These are phyloP conservation scores for Pisolithus tinctorius DNA, from an alignment of 768 basidiomycete species.

Conservation along the genomic window DNA sequence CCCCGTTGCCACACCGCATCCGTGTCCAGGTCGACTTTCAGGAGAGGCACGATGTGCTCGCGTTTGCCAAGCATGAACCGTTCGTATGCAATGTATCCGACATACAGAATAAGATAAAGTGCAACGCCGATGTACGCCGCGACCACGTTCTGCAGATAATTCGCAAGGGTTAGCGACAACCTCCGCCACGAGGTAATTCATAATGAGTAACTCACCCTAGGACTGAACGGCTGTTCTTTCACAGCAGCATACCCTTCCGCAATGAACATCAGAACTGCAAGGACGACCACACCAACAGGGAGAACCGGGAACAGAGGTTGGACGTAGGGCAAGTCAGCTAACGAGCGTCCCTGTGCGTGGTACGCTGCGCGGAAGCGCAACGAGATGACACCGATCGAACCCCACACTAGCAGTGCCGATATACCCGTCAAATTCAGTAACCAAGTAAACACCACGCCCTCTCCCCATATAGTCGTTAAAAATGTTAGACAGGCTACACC, in stretches of 20 bases:
- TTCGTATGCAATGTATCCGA: constrained; percentile 38
- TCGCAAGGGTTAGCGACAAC: background rate
- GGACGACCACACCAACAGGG: constrained; percentile 41
- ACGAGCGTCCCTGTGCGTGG: constrained; percentile 40
- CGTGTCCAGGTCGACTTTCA: constrained; percentile 44
- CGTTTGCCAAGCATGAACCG: constrained; percentile 22
- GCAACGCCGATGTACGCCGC: constrained; percentile 50
- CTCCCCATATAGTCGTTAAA: constrained; percentile 53
- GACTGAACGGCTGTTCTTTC: constrained; percentile 36
- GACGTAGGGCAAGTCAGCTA: constrained; percentile 51
- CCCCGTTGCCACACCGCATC: constrained; percentile 48
- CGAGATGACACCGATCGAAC: constrained; percentile 46
- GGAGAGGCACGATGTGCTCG: constrained; percentile 35
- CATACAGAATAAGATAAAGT: constrained; percentile 39
- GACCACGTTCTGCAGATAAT: constrained; percentile 38
- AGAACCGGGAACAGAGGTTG: constrained; percentile 52
- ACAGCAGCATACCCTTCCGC: constrained; percentile 50
- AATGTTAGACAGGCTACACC: constrained; percentile 45
- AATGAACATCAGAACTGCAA: constrained; percentile 46
- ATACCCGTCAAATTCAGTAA: constrained; percentile 60
- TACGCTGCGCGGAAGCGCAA: constrained; percentile 62
- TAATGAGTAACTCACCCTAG: constrained; percentile 26
- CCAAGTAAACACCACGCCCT: constrained; percentile 50
- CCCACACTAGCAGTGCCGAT: constrained; percentile 63
- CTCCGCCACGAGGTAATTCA: background rate